Evolutionary conservation across 208 protist genomes (phyloP), one percentile per base, ranked within the genome.

Genomic region (Wallacemonas sp.): DNA sequence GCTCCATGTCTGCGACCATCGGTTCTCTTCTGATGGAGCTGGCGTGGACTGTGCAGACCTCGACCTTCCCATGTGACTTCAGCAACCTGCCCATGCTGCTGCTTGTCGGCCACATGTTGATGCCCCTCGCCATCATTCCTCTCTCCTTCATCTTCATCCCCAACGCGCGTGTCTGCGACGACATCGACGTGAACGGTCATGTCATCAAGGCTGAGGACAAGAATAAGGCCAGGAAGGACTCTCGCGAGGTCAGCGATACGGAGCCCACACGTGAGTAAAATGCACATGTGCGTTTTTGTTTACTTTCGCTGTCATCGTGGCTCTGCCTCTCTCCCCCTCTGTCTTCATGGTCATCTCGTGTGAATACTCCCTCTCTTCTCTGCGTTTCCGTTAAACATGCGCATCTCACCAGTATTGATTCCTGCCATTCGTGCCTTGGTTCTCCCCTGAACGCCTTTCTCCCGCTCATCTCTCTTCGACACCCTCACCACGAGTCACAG

Each of bases 11-110:
- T 12, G 39, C 39, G 21, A 71, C 73, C 1, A 71, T 88, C 31
- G 84, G 79, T 15, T 75, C 73, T 47, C n/a, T 89, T 26, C 46
- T 93, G 28, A 83, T 89, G 66, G 80, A 90, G 41, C 61, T 67
- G 11, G 66, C 76, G 30, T 88, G 72, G 77, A 75, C 77, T 5
- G 75, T 95, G 3, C n/a, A 63, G 42, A 68, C 51, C 2, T 70
- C 33, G 19, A 46, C 27, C 24, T 62, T 62, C 39, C 84, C 68
- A 11, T 95, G 86, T 64, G 77, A 93, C 68, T 95, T 87, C 75
- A 56, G 54, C 59, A 87, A 91, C 54, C 47, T 88, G 0, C 72
- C 63, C 55, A 78, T 60, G 73, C 68, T 94, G 42, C 22, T 94
- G 26, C 42, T 91, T 26, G 60, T 89, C 0, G 71, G 82, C 21